phyloP scores from a whole-genome alignment of 306 rosid species.

The Prunus armeniaca region DNA sequence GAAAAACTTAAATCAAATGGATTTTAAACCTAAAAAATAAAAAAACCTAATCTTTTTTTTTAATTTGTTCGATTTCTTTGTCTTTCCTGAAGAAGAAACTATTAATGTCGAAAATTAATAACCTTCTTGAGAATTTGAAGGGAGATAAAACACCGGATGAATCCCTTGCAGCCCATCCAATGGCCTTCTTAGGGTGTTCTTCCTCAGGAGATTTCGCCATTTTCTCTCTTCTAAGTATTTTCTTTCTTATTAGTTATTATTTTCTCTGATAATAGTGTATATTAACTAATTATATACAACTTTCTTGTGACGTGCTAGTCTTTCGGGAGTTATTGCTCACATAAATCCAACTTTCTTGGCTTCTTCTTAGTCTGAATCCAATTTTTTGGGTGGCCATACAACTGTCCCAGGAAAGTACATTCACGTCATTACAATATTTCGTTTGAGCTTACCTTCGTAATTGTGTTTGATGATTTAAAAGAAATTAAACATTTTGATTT shows the following conservation, averaged over 20 bases:
- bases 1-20: no score
- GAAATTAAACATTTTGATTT: no score
- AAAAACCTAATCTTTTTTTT: no score
- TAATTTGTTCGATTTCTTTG: no score
- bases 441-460: neutral
- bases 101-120: no score
- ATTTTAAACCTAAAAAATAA: no score
- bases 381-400: neutral
- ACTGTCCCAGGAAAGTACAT: neutral
- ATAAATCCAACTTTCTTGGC: neutral
- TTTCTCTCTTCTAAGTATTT: neutral
- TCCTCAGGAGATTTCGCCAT: neutral
- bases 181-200: conserved; percentile 20
- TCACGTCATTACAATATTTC: no score
- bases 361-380: neutral
- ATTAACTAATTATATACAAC: no score
- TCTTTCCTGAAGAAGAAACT: no score
- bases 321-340: neutral
- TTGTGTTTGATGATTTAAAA: neutral
- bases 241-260: no score
- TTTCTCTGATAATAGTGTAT: no score
- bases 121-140: conserved; percentile 32
- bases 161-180: conserved; percentile 33
- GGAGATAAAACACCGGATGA: conserved; percentile 29
- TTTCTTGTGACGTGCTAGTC: neutral